These are phyloP conservation scores for Trifolium pratense DNA, from an alignment of 306 rosid species.

Conservation along the genomic window DNA sequence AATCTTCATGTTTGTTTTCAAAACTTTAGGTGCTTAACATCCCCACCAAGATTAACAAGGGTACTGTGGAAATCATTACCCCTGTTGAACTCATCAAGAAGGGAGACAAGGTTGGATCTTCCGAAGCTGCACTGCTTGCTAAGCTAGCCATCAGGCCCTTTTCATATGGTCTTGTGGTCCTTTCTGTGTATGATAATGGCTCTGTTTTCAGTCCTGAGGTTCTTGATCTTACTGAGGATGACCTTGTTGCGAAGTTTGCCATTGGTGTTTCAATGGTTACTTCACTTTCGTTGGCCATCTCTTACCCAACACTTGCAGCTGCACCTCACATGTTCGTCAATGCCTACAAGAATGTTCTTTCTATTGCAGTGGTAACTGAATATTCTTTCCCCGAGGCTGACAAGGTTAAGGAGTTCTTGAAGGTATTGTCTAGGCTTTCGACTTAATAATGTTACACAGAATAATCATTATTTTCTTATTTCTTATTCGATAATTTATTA, in stretches of 20 bases:
- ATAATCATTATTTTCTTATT: not conserved
- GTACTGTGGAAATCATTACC: slow-evolving; percentile 93
- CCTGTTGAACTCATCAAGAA: slow-evolving; percentile 92
- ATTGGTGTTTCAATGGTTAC: slow-evolving; percentile 76
- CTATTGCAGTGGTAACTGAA: slow-evolving; percentile 68
- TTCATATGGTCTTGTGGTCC: slow-evolving; percentile 85
- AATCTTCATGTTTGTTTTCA: not conserved
- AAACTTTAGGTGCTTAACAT: slow-evolving; percentile 73
- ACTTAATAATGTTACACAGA: too few species aligned
- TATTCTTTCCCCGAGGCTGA: slow-evolving; percentile 79
- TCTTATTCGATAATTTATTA: not conserved
- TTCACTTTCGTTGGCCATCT: slow-evolving; percentile 71
- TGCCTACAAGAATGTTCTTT: slow-evolving; percentile 76
- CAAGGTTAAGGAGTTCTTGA: slow-evolving; percentile 64
- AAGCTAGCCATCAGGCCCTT: slow-evolving; percentile 94
- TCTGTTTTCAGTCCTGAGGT: slow-evolving; percentile 89
- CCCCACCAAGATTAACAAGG: slow-evolving; percentile 94
- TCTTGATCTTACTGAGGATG: slow-evolving; percentile 84
- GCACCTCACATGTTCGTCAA: slow-evolving; percentile 86
- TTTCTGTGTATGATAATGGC: slow-evolving; percentile 77
- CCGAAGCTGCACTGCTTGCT: slow-evolving; percentile 93
- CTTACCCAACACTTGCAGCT: slow-evolving; percentile 86
- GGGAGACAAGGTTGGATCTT: slow-evolving; percentile 95
- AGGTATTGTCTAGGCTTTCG: slow-evolving; percentile 47
- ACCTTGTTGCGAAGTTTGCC: slow-evolving; percentile 73